Base-by-base conservation (phyloP, 2,329 filamentous ascomycete genomes). In the Phialophora tarda region DNA sequence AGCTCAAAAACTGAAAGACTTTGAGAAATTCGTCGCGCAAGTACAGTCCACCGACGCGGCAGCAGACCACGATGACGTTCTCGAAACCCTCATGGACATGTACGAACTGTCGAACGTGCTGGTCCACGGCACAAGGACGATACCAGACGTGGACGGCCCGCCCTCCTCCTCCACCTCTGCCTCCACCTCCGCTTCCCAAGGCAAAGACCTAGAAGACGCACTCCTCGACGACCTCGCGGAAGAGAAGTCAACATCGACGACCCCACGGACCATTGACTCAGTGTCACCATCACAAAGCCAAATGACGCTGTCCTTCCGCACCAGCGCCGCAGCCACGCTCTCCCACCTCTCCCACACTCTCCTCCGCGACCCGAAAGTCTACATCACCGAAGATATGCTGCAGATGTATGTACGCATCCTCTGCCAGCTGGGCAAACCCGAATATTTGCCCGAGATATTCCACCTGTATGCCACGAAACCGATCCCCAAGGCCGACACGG, bases 381-480 rank as follows among this genome's bases (percentile, higher is more conserved):
- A 93, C 79, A 91, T 98, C 75, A 91, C 91, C 4, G 87, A 89
- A 8, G 81, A 85, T 32, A 82, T 94, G 38, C 86, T 98, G 47
- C 82, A 85, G 64, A 78, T 86, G 71, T 98, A 97, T 78, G 88
- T 96, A 68, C 83, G 86, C 44, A 87, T 92, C 53, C 92, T 97
- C 77, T 84, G 88, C 30, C 84, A 88, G 11, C 85, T 98, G 51
- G 86, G 88, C 68, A 88, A 85, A 64, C 89, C 92, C 2, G 87
- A 91, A 70, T 88, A 91, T 53, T 86, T 98, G 69, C 92, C 94
- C 6, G 86, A 89, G 66, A 87, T 93, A 50, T 90, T 99, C 74
- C 82, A 88, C 63, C 84, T 97, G 61, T 98, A 94, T 77, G 91
- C 92, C 57, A 86, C 87, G 72, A 99, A 98, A 78, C 90, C 91